Base-by-base conservation (phyloP, 371 early-diverging fungal genomes). In the Mucor piriformis region DNA sequence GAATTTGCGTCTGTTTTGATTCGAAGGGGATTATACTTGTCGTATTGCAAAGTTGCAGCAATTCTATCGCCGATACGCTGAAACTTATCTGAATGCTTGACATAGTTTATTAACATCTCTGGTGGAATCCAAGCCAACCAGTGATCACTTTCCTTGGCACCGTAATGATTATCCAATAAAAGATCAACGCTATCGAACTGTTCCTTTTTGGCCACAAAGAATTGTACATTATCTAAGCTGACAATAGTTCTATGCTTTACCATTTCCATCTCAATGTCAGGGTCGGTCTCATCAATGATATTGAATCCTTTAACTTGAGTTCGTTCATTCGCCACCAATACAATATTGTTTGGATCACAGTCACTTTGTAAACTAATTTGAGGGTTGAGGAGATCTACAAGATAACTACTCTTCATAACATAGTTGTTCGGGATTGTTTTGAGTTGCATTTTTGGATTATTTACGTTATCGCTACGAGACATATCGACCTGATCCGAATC, bases 81-180 rank as follows among this genome's bases (percentile, higher is more conserved):
- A 63, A 93, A 87, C 57, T 86, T 81, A 43, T 79, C 81, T 0
- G 73, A 74, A 32, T 59, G 72, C 34, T 73, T 74, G 50, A 74
- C 76, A 62, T 85, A 79, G 44, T 81, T 80, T 11, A 89, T 78
- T 21, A 95, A 66, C 72, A 91, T 87, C 66, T 95, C 95, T 7
- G 92, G 70, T 2, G 95, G 94, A 12, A 92, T 84, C 95, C 95
- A 95, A 0, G 88, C 77, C 0, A 92, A 88, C 92, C 93, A 92
- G 42, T 86, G 78, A 15, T 83, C 75, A 18, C 61, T 76, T 18
- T 73, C 73, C 20, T 68, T 69, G 2, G 73, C 78, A 56, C 79
- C 83, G 66, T 79, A 78, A 57, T 78, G 79, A 38, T 76, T 79
- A 40, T 74, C 79, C 6, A 79, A 50, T 12, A 76, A 63, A 20